A percentile compares a stretch with the other conserved stretches of the same genome.
phyloP scores from a whole-genome alignment of 768 basidiomycete species.

The Phaffia australis region DNA sequence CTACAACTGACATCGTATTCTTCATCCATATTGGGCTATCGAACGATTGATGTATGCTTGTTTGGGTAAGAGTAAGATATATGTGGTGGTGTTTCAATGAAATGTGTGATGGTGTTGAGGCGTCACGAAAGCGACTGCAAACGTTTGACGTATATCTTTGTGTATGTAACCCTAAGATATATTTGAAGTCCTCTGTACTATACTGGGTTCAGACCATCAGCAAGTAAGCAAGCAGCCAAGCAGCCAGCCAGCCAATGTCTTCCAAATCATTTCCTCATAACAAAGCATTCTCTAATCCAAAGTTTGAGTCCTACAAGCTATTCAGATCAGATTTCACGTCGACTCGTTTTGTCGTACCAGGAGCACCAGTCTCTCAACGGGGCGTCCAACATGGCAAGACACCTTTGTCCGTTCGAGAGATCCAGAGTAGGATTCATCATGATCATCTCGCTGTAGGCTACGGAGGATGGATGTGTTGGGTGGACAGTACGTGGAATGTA shows the following conservation, averaged over 20 bases:
- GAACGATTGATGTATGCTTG: too few species aligned
- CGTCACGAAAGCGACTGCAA: too few species aligned
- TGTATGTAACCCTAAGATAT: too few species aligned
- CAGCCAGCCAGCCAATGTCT: neutral
- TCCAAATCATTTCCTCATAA: conserved; percentile 32
- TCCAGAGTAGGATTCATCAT: conserved; percentile 71
- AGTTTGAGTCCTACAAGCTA: conserved; percentile 76
- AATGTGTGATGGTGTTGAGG: too few species aligned
- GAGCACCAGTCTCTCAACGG: conserved; percentile 45
- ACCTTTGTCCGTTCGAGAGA: conserved; percentile 64
- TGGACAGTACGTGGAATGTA: conserved; percentile 56
- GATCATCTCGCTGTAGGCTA: conserved; percentile 58
- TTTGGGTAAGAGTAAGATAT: too few species aligned
- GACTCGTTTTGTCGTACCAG: conserved; percentile 45
- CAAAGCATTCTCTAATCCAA: conserved; percentile 58
- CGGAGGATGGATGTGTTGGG: conserved; percentile 48
- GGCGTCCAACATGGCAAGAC: conserved; percentile 46
- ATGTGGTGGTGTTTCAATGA: too few species aligned
- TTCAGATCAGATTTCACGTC: conserved; percentile 49
- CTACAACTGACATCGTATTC: conserved; percentile 58
- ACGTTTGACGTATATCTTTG: too few species aligned
- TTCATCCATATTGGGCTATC: conserved; percentile 67
- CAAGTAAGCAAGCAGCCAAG: too few species aligned
- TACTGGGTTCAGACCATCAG: too few species aligned
- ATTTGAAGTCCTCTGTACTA: too few species aligned